Evolutionary conservation across 2,329 filamentous ascomycete species (phyloP).

Genomic region (Metarhizium anisopliae): DNA sequence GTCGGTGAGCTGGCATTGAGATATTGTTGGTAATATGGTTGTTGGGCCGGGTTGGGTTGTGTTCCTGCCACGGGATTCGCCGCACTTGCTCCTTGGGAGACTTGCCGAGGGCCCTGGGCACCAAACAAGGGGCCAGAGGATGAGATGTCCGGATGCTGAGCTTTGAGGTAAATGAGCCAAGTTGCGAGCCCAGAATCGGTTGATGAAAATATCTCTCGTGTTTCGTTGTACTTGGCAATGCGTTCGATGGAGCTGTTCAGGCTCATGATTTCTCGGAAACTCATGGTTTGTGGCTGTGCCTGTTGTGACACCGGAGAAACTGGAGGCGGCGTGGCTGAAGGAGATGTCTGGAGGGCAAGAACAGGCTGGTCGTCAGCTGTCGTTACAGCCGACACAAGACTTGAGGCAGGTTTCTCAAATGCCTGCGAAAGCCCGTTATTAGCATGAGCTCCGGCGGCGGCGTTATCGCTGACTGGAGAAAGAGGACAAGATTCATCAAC

Average conservation of each 20-base stretch:
- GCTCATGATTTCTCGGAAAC: conserved; percentile 70
- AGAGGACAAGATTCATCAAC: conserved; percentile 35
- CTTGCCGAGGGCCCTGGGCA: conserved; percentile 9
- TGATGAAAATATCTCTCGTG: conserved; percentile 58
- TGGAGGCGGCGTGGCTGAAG: conserved; percentile 7
- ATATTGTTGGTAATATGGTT: conserved; percentile 49
- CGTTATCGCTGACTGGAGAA: conserved; percentile 27
- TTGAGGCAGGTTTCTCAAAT: conserved; percentile 24
- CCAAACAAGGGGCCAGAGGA: conserved; percentile 15
- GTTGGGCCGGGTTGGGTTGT: conserved; percentile 22
- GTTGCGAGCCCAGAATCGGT: conserved; percentile 66
- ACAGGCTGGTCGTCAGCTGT: conserved; percentile 31
- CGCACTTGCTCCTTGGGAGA: conserved; percentile 11
- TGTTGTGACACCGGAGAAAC: conserved; percentile 6
- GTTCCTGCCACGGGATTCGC: conserved; percentile 13
- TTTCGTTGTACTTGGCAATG: conserved; percentile 64
- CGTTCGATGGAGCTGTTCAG: conserved; percentile 58
- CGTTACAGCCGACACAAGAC: conserved; percentile 25
- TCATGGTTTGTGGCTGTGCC: conserved; percentile 29
- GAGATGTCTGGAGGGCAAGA: conserved; percentile 3
- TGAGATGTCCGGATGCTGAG: conserved; percentile 32
- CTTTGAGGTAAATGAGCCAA: conserved; percentile 42
- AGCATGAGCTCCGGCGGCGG: conserved; percentile 12
- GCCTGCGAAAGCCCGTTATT: conserved; percentile 27
- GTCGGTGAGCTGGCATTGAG: conserved; percentile 33